Percentiles rank a stretch among this genome's conserved stretches.
These are phyloP conservation scores for Myxozyma melibiosi DNA, from an alignment of 805 yeast species.

Conservation along the genomic window DNA sequence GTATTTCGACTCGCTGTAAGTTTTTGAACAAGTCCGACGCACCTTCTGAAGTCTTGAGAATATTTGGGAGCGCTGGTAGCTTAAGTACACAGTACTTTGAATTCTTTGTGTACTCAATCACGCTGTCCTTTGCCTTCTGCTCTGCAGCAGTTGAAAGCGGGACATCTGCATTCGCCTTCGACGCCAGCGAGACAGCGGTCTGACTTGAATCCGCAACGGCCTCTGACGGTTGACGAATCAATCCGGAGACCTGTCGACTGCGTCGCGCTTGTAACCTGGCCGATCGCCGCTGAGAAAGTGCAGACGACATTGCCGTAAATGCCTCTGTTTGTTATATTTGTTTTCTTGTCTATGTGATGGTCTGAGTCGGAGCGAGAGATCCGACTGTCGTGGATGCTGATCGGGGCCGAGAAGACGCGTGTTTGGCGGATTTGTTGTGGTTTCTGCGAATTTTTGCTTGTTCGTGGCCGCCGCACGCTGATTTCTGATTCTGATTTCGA, in stretches of 20 bases:
- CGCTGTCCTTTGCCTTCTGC: slow-evolving; percentile 29
- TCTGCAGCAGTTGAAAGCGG: not conserved
- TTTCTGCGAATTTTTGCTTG: no score
- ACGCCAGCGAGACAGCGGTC: not conserved
- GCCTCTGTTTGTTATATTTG: not conserved
- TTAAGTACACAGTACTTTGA: slow-evolving; percentile 59
- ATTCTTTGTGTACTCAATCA: slow-evolving; percentile 59
- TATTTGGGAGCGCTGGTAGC: slow-evolving; percentile 58
- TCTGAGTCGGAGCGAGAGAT: no score
- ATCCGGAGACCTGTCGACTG: slow-evolving; percentile 23
- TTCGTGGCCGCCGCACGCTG: no score
- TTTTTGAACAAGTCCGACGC: no score
- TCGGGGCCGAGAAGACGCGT: no score
- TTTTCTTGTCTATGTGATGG: no score
- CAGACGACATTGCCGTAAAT: slow-evolving; percentile 2
- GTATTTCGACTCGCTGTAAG: no score
- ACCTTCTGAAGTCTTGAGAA: slow-evolving; percentile 37
- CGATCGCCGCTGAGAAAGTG: slow-evolving; percentile 23
- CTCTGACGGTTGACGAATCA: slow-evolving; percentile 19
- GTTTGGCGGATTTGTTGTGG: no score
- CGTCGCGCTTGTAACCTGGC: slow-evolving; percentile 26
- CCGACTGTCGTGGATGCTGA: no score
- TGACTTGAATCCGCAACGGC: slow-evolving; percentile 1
- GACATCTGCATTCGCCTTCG: not conserved
- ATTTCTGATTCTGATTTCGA: no score